Base-by-base conservation (phyloP, 2,329 filamentous ascomycete species). In the Epichloe aotearoae region DNA sequence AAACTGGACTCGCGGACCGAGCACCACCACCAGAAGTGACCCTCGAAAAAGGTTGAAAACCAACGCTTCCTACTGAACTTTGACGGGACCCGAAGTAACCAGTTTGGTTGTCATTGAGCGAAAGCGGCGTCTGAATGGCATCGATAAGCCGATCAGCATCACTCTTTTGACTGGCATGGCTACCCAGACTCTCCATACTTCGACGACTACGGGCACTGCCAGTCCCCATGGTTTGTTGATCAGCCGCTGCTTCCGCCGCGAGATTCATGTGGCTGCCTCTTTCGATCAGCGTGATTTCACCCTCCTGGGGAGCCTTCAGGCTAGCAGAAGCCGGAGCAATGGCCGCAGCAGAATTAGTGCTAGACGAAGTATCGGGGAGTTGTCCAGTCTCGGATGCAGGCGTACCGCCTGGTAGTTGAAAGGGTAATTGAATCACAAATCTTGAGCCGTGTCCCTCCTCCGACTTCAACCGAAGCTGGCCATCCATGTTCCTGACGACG, bases 401-500 rank as follows among this genome's bases (percentile, higher is more conserved):
- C 3, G 58, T 54, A 43, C 73, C 68, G 1, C 72, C 67, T 0
- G 67, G 82, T 1, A 90, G 62, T 7, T 81, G 73, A 56, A 95
- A 93, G 0, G 85, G 84, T 33, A 95, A 70, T 55, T 87, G 80
- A 23, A 95, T 79, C 19, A 88, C 81, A 56, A 95, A 95, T 49
- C 86, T 77, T 17, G 88, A 90, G 1, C 90, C 89, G 58, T 84
- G 86, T 2, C 85, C 85, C 61, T 85, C 77, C 59, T 93, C 87
- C 0, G 88, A 95, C 59, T 89, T 91, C 1, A 95, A 69, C 2
- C 88, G 80, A 33, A 95, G 66, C 60, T 95, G 89, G 0, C 89
- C 90, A 52, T 91, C 84, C 86, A 95, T 93, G 60, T 89, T 95
- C n/a, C 83, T 79, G 34, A 95, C 75, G 37, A 88, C 87, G 38